Evolutionary conservation across 2,329 filamentous ascomycete genomes (phyloP).

Genomic region (Trichoderma simmonsii): DNA sequence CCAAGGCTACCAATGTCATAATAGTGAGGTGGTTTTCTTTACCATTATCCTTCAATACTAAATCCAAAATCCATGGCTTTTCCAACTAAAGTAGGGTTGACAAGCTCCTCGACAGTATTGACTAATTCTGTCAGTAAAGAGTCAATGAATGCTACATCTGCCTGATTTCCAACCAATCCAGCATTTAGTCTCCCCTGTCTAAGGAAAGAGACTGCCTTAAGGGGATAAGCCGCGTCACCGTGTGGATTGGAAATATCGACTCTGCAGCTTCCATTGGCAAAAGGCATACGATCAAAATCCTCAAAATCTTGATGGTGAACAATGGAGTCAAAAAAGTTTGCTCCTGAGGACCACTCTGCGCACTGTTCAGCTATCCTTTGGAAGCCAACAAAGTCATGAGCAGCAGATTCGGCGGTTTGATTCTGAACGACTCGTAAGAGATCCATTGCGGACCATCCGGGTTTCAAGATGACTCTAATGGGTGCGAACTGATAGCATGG

Average conservation of each 20-base stretch:
- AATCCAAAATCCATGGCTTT: too few relatives aligned
- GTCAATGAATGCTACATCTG: neutral
- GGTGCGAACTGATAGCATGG: conserved; percentile 32
- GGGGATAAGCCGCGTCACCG: neutral
- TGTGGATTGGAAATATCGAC: neutral
- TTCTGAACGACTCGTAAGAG: conserved; percentile 25
- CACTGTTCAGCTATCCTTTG: conserved; percentile 23
- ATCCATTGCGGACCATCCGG: conserved; percentile 24
- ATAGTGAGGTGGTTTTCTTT: too few relatives aligned
- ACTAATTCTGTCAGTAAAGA: neutral
- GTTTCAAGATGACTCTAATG: conserved; percentile 26
- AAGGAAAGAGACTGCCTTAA: neutral
- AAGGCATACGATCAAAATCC: conserved; percentile 29
- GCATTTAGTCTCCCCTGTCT: neutral
- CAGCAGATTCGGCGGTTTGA: conserved; percentile 26
- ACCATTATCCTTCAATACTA: too few relatives aligned
- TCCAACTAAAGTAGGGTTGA: neutral
- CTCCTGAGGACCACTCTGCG: conserved; percentile 22
- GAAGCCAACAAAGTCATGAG: conserved; percentile 27
- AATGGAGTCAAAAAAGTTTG: conserved; percentile 27
- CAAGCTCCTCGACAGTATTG: neutral
- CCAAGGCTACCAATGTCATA: too few relatives aligned
- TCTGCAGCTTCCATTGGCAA: conserved; percentile 21
- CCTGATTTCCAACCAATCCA: neutral
- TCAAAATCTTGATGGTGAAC: conserved; percentile 30